Base-by-base conservation (phyloP, 2,329 filamentous ascomycete genomes). In the Aspergillus niger region DNA sequence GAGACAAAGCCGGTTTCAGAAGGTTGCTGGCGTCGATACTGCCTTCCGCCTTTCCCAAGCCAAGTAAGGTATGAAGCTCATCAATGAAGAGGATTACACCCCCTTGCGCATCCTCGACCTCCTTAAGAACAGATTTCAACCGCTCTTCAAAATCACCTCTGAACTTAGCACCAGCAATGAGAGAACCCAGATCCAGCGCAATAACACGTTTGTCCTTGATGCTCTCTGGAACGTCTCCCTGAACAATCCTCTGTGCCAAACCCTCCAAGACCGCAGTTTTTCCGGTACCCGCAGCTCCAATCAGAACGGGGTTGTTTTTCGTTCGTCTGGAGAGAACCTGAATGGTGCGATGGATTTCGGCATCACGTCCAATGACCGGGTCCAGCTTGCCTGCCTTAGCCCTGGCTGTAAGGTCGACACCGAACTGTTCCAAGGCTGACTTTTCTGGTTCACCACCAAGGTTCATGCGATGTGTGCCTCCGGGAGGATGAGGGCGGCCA, bases 11-110 rank as follows among this genome's bases (percentile, higher is more conserved):
- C 26, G 95, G 95, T 77, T 98, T 99, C 50, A 98, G 81, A 6
- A 98, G 81, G 73, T 98, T 98, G 65, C 91, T 96, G 0, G 95
- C 95, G 79, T 99, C 95, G 64, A 98, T 97, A 44, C 92, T 96
- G 4, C 95, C 95, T 77, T 98, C 94, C 0, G 92, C 91, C 76
- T 98, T 98, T 20, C 95, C 95, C 5, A 98, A 83, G 0, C 95
- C 95, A 2, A 98, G 86, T 0, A 99, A 81, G 1, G 89, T 96
- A 74, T 99, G 95, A 43, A 98, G 80, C 73, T 98, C 95, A 71
- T 98, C 95, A 55, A 98, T 91, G 77, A 99, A 98, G 2, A 99
- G 82, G 47, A 99, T 97, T 4, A 98, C 89, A 58, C 91, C 87
- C 36, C 95, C 95, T 55, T 97, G 83, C 1, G 94, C 91, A 65